Conservation (phyloP, 371 early-diverging fungal genomes). For the Dichotomocladium elegans region DNA sequence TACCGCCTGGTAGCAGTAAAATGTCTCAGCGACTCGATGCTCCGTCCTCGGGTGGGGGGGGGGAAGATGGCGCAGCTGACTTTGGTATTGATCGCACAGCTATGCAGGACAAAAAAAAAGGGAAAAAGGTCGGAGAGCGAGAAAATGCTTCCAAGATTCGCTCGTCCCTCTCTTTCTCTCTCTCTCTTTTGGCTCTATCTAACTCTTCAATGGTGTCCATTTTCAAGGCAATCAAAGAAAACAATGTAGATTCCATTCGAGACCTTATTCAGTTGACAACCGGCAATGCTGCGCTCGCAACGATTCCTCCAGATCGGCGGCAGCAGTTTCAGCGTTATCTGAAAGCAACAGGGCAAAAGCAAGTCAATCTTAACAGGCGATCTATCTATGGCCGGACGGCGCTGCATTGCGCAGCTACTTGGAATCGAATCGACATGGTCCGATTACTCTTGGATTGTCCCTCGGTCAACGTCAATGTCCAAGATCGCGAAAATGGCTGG, state of each 20-base stretch:
- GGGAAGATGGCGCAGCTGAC: too few species aligned
- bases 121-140: not conserved
- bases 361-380: conserved; percentile 41
- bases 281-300: conserved; percentile 6
- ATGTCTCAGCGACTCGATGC: too few species aligned
- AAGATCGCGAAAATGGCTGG: conserved; percentile 70
- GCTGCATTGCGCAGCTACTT: conserved; percentile 44
- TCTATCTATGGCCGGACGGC: conserved; percentile 43
- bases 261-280: conserved; percentile 18
- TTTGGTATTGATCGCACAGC: too few species aligned
- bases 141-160: too few species aligned
- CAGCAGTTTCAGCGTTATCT: conserved; percentile 5
- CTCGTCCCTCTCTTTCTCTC: not conserved
- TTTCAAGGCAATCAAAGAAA: conserved; percentile 40
- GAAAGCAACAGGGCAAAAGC: conserved; percentile 16
- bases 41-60: too few species aligned
- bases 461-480: conserved; percentile 55
- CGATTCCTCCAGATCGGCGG: not conserved
- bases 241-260: conserved; percentile 39
- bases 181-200: not conserved
- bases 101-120: too few species aligned
- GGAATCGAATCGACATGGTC: conserved; percentile 42
- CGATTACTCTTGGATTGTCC: conserved; percentile 41
- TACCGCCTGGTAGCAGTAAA: too few species aligned
- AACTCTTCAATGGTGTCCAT: conserved; percentile 31